A percentile compares a stretch with the other conserved stretches of the same genome.
phyloP scores from a whole-genome alignment of 1,284 basidiomycete species.

The Afroboletus lepidellus region DNA sequence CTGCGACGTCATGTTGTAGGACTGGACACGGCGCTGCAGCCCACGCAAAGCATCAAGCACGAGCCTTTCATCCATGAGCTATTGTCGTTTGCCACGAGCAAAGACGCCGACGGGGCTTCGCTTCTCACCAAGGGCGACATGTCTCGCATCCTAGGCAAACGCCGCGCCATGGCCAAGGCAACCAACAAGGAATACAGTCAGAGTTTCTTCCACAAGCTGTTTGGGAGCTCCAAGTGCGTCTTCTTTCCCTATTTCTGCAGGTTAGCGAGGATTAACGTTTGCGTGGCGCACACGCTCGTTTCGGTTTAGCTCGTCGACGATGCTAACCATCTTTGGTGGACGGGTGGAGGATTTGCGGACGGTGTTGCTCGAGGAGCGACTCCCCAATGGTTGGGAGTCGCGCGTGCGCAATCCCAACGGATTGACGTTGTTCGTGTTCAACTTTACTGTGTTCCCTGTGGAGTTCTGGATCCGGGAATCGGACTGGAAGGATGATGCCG shows the following conservation, averaged over 20 bases:
- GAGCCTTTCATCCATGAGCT: constrained; percentile 54
- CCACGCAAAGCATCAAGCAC: constrained; percentile 53
- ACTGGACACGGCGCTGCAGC: constrained; percentile 49
- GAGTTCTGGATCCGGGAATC: constrained; percentile 45
- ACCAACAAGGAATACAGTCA: constrained; percentile 56
- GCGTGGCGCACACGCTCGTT: too few species aligned
- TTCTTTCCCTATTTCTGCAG: background rate
- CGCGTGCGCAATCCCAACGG: constrained; percentile 52
- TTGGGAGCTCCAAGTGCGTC: constrained; percentile 67
- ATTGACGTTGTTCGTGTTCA: constrained; percentile 59
- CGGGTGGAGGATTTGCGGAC: constrained; percentile 51
- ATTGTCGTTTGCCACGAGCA: constrained; percentile 58
- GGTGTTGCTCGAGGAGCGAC: constrained; percentile 60
- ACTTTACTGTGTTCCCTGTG: constrained; percentile 52
- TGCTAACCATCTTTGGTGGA: constrained; percentile 60
- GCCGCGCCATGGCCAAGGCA: constrained; percentile 53
- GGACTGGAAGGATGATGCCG: constrained; percentile 24
- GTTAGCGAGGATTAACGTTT: background rate
- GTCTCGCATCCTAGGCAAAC: constrained; percentile 52
- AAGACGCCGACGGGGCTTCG: constrained; percentile 44
- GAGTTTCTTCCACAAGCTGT: constrained; percentile 51
- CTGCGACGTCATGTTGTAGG: constrained; percentile 39
- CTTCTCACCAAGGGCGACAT: constrained; percentile 57
- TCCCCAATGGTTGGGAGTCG: constrained; percentile 70
- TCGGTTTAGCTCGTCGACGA: constrained; percentile 16